These are phyloP conservation scores for Arthrobotrys sphaeroides DNA, from an alignment of 2,329 filamentous ascomycete genomes.

Conservation along the genomic window DNA sequence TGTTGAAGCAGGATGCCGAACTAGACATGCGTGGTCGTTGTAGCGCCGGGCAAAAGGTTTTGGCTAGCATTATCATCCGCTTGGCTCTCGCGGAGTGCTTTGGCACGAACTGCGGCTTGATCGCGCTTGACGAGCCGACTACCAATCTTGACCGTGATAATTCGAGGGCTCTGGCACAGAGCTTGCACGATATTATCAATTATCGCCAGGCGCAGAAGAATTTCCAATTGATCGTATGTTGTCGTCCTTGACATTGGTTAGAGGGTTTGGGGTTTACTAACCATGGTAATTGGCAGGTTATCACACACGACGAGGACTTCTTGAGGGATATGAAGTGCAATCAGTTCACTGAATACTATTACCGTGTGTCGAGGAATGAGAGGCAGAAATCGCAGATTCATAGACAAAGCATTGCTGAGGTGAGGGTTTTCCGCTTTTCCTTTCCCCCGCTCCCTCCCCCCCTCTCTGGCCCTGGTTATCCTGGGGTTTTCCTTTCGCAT, in stretches of 20 bases:
- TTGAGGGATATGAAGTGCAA: slow-evolving; percentile 89
- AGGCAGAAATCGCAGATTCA: slow-evolving; percentile 88
- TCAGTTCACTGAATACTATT: slow-evolving; percentile 93
- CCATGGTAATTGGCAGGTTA: slow-evolving; percentile 66
- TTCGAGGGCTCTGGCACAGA: slow-evolving; percentile 85
- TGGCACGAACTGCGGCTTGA: slow-evolving; percentile 92
- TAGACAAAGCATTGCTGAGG: slow-evolving; percentile 67
- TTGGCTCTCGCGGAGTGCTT: slow-evolving; percentile 96
- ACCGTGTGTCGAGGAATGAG: slow-evolving; percentile 81
- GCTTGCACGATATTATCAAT: slow-evolving; percentile 86
- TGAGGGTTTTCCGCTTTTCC: slow-evolving; percentile 57
- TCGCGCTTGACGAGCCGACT: slow-evolving; percentile 95
- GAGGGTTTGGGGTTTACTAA: too few species aligned
- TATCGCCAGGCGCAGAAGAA: slow-evolving; percentile 85
- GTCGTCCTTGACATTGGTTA: too few species aligned
- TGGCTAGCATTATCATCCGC: slow-evolving; percentile 96
- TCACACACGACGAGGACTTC: slow-evolving; percentile 98
- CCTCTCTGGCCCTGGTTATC: too few species aligned
- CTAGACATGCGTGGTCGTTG: slow-evolving; percentile 99
- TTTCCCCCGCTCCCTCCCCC: slow-evolving; percentile 6
- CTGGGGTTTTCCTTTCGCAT: too few species aligned
- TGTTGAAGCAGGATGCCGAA: slow-evolving; percentile 96
- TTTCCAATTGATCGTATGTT: slow-evolving; percentile 84
- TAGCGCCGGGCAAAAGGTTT: slow-evolving; percentile 93
- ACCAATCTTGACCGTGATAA: slow-evolving; percentile 97